These are phyloP conservation scores for Kuraishia piskuri DNA, from an alignment of 805 yeast genomes.

Conservation along the genomic window DNA sequence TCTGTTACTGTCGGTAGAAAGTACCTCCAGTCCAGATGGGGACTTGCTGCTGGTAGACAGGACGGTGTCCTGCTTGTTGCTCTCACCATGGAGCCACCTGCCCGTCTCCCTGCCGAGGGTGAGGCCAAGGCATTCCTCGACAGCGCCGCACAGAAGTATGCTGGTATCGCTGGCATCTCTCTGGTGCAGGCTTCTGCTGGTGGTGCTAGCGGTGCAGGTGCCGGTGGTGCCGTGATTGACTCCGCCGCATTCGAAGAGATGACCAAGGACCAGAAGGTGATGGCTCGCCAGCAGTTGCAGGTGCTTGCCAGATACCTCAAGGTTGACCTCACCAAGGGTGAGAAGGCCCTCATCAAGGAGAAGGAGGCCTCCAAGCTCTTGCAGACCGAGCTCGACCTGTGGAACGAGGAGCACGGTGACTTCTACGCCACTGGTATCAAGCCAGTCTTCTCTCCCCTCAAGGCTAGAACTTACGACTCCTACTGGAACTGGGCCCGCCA, in stretches of 20 bases:
- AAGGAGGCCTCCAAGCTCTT: slow-evolving; percentile 77
- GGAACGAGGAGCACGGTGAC: slow-evolving; percentile 89
- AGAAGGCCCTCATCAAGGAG: slow-evolving; percentile 72
- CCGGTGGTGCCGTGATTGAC: slow-evolving; percentile 85
- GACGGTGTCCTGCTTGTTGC: slow-evolving; percentile 81
- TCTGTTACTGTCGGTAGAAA: slow-evolving; percentile 87
- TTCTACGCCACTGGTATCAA: slow-evolving; percentile 85
- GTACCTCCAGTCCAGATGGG: slow-evolving; percentile 87
- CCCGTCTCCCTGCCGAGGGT: slow-evolving; percentile 75
- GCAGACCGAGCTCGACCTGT: slow-evolving; percentile 86
- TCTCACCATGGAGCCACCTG: slow-evolving; percentile 82
- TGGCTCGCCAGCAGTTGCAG: slow-evolving; percentile 81
- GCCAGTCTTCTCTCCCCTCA: slow-evolving; percentile 83
- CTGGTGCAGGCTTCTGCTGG: slow-evolving; percentile 59
- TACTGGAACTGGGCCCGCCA: slow-evolving; percentile 99
- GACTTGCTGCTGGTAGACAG: slow-evolving; percentile 90
- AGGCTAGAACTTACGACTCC: slow-evolving; percentile 94
- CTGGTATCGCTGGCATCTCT: slow-evolving; percentile 71
- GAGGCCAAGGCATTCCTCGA: slow-evolving; percentile 92
- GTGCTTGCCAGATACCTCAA: slow-evolving; percentile 92
- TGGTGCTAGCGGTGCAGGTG: slow-evolving; percentile 40
- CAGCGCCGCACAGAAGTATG: slow-evolving; percentile 73
- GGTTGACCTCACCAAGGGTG: slow-evolving; percentile 86
- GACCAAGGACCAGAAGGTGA: slow-evolving; percentile 58
- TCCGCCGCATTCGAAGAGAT: slow-evolving; percentile 89